Evolutionary conservation across 352 stramenopile genomes (phyloP).

Genomic region (Phytophthora brassicae): DNA sequence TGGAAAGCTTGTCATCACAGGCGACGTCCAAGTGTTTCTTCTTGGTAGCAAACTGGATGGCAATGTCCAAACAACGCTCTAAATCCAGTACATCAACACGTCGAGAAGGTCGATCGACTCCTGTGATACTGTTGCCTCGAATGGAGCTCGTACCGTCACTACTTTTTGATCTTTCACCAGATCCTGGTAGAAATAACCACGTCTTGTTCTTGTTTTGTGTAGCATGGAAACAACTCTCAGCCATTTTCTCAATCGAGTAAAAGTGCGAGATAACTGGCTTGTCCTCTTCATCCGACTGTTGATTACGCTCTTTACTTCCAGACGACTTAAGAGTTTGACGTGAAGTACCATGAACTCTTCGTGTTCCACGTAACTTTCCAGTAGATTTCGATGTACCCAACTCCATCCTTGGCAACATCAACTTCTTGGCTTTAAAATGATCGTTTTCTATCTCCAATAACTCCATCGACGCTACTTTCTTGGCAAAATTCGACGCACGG

Average conservation of each 20-base stretch:
- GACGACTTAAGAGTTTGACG: background rate
- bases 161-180: conserved; percentile 58
- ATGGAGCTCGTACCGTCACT: conserved; percentile 41
- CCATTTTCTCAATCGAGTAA: conserved; percentile 78
- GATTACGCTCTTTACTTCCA: conserved; percentile 8
- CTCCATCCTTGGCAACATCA: conserved; percentile 46
- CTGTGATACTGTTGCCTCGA: conserved; percentile 45
- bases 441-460: background rate
- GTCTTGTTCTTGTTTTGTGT: conserved; percentile 72
- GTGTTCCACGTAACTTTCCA: conserved; percentile 10
- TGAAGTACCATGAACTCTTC: background rate
- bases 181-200: conserved; percentile 71
- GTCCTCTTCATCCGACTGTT: conserved; percentile 34
- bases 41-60: conserved; percentile 61
- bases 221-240: conserved; percentile 69
- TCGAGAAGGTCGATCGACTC: conserved; percentile 59
- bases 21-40: conserved; percentile 47
- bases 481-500: conserved; percentile 34
- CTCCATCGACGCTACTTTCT: conserved; percentile 25
- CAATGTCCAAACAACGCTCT: conserved; percentile 65
- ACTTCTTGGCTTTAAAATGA: conserved; percentile 27
- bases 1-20: conserved; percentile 49
- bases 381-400: conserved; percentile 23
- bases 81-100: conserved; percentile 72
- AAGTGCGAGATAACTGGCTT: conserved; percentile 58